Percentiles rank a stretch among this genome's conserved stretches.
phyloP scores from a whole-genome alignment of 331 rosid genomes.

The Quercus lobata region DNA sequence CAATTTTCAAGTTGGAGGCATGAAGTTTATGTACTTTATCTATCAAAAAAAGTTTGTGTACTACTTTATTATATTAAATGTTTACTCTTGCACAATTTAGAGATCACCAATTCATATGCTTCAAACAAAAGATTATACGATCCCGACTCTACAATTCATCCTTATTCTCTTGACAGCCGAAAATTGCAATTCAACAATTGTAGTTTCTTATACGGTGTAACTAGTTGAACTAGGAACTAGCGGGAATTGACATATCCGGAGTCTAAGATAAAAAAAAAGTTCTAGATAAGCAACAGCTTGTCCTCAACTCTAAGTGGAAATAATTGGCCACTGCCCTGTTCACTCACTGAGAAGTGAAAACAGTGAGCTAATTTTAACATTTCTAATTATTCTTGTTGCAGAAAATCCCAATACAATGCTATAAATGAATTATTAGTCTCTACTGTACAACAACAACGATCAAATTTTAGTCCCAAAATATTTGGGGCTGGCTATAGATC shows the following conservation, averaged over 20 bases:
- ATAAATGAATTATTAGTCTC: not conserved
- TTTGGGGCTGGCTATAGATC: too few relatives aligned
- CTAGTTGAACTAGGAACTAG: too few relatives aligned
- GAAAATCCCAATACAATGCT: not conserved
- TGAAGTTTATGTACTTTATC: too few relatives aligned
- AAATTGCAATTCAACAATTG: too few relatives aligned
- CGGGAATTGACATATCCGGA: too few relatives aligned
- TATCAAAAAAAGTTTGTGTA: not conserved
- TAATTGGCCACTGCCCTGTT: not conserved
- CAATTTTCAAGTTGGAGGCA: too few relatives aligned
- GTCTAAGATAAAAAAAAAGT: too few relatives aligned
- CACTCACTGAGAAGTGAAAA: not conserved
- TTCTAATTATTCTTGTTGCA: not conserved
- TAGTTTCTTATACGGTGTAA: too few relatives aligned
- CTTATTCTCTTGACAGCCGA: not conserved
- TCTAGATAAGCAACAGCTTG: too few relatives aligned
- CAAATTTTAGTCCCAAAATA: too few relatives aligned
- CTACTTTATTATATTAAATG: not conserved
- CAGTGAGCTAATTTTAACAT: not conserved
- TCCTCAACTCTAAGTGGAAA: too few relatives aligned
- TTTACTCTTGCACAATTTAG: not conserved
- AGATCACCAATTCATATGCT: not conserved
- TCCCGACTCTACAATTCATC: not conserved
- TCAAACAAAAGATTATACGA: not conserved
- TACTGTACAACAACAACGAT: not conserved